Evolutionary conservation across 2,329 filamentous ascomycete species (phyloP).

Genomic region (Phialophora chinensis): DNA sequence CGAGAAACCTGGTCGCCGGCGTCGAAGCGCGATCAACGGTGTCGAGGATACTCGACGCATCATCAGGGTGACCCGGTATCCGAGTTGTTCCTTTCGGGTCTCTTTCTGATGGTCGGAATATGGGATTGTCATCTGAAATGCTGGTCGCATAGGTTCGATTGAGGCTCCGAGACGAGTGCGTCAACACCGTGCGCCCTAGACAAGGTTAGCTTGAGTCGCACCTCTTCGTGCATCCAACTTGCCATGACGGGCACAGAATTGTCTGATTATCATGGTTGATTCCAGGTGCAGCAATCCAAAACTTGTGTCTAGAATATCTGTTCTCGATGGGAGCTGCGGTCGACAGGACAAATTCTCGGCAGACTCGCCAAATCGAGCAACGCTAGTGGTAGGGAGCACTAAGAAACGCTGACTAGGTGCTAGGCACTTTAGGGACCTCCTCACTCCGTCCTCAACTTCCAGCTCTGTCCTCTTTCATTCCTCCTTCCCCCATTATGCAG

Average conservation of each 20-base stretch:
- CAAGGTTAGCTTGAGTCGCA: conserved; percentile 10
- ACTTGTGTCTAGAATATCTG: not conserved
- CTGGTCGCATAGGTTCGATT: conserved; percentile 31
- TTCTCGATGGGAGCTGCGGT: conserved; percentile 6
- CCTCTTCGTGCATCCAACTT: conserved; percentile 3
- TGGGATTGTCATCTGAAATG: conserved; percentile 31
- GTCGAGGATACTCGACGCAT: conserved; percentile 38
- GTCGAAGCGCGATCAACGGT: conserved; percentile 29
- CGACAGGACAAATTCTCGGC: not conserved
- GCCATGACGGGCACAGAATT: conserved; percentile 39
- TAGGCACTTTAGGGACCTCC: not conserved
- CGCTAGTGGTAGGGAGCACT: not conserved
- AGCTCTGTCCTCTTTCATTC: not conserved
- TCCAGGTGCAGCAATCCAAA: conserved; percentile 1
- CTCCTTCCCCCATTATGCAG: not conserved
- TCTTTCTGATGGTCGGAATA: conserved; percentile 31
- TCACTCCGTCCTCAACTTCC: not conserved
- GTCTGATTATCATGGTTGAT: conserved; percentile 38
- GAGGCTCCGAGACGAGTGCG: conserved; percentile 29
- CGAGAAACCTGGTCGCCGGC: conserved; percentile 18
- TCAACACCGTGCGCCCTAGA: conserved; percentile 37
- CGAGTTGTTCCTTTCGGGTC: conserved; percentile 26
- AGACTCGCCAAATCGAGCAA: not conserved
- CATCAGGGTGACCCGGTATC: conserved; percentile 37
- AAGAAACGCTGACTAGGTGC: not conserved